Conservation (phyloP, 2,329 filamentous ascomycete species). For the Beauveria asiatica region DNA sequence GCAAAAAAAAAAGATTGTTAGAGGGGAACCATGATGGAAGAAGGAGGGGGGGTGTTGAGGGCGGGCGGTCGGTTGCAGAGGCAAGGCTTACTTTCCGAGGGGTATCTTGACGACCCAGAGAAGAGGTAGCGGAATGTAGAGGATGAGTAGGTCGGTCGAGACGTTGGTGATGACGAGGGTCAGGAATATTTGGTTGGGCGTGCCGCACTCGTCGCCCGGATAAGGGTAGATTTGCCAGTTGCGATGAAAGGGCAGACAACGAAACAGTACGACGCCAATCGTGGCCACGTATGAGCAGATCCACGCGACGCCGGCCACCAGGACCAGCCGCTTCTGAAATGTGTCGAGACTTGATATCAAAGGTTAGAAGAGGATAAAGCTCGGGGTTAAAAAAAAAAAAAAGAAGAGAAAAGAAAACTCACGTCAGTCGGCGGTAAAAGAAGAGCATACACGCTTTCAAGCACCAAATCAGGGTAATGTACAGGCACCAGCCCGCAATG, state of each 20-base stretch:
- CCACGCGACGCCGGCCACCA: slow-evolving; percentile 14
- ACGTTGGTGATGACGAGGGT: slow-evolving; percentile 18
- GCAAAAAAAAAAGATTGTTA: neutral
- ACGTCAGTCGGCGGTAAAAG: slow-evolving; percentile 31
- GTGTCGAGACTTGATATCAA: slow-evolving; percentile 15
- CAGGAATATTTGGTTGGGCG: slow-evolving; percentile 16
- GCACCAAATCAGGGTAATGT: slow-evolving; percentile 30
- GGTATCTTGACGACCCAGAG: slow-evolving; percentile 18
- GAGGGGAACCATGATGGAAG: neutral
- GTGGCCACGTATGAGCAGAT: slow-evolving; percentile 14
- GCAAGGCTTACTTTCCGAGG: slow-evolving; percentile 13
- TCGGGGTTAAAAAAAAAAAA: too few species aligned
- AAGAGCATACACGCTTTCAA: slow-evolving; percentile 31
- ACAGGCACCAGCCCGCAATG: slow-evolving; percentile 27
- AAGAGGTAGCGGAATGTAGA: slow-evolving; percentile 18
- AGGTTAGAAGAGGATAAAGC: neutral
- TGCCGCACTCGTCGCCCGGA: slow-evolving; percentile 17
- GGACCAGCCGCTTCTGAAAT: slow-evolving; percentile 15
- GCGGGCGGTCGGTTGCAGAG: neutral
- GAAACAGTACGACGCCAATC: slow-evolving; percentile 16
- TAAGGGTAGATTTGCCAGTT: slow-evolving; percentile 21
- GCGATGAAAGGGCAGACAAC: slow-evolving; percentile 17
- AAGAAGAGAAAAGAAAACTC: slow-evolving; percentile 13
- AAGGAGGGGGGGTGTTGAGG: neutral
- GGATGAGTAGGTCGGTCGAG: slow-evolving; percentile 18